Evolutionary conservation across 2,329 filamentous ascomycete species (phyloP).

Genomic region (Colletotrichum tamarilloi): DNA sequence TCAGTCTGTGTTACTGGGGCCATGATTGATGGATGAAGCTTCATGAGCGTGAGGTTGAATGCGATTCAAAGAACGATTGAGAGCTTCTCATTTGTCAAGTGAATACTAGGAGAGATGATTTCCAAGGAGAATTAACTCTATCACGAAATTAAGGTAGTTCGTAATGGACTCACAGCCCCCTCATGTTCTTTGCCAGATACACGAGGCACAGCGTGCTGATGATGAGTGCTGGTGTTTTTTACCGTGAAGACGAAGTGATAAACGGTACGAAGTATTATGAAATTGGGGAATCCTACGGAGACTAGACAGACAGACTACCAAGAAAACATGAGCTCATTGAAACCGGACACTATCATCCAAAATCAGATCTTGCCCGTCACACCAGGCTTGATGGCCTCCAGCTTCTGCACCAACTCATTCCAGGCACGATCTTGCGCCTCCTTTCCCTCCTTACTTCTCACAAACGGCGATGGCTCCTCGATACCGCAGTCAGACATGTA

Average conservation of each 20-base stretch:
- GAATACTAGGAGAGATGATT: background rate
- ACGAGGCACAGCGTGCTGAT: background rate
- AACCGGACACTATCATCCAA: background rate
- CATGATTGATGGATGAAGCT: background rate
- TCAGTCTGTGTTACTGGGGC: background rate
- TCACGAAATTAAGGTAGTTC: background rate
- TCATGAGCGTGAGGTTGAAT: background rate
- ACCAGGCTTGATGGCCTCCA: conserved; percentile 55
- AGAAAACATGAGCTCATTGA: background rate
- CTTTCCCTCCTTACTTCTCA: conserved; percentile 51
- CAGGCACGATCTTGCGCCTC: conserved; percentile 52
- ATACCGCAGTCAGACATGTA: conserved; percentile 52
- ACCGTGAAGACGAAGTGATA: background rate
- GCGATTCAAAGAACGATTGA: background rate
- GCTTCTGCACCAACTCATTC: conserved; percentile 52
- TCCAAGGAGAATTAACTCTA: background rate
- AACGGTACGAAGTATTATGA: background rate
- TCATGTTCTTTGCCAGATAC: background rate
- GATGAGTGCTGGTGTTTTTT: background rate
- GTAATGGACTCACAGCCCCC: too few species aligned
- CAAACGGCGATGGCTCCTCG: conserved; percentile 47
- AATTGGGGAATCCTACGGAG: background rate
- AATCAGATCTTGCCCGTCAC: conserved; percentile 27
- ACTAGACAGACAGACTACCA: background rate
- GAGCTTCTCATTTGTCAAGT: background rate